These are phyloP conservation scores for Colletotrichum sojae DNA, from an alignment of 2,329 filamentous ascomycete species.

Conservation along the genomic window DNA sequence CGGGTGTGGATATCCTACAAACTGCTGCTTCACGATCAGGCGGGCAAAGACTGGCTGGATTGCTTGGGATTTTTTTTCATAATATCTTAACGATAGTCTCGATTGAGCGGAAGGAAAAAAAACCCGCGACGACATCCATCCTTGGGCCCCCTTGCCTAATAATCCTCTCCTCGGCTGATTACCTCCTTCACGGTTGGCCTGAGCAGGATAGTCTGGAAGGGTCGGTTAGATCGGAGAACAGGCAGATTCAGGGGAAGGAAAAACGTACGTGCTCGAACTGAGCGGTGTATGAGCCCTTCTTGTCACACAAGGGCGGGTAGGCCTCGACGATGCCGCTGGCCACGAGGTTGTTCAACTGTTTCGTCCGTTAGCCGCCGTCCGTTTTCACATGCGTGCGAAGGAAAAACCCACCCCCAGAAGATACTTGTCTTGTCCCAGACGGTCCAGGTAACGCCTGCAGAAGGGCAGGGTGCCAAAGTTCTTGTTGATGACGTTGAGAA, in stretches of 20 bases:
- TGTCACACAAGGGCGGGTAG: constrained; percentile 90
- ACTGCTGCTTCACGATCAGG: not conserved
- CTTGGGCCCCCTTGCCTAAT: constrained; percentile 62
- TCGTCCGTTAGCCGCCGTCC: constrained; percentile 43
- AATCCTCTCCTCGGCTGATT: constrained; percentile 88
- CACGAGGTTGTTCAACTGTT: constrained; percentile 87
- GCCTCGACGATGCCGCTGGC: constrained; percentile 87
- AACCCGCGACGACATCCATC: constrained; percentile 28
- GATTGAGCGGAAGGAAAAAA: constrained; percentile 29
- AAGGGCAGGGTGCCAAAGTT: constrained; percentile 96
- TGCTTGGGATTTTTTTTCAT: constrained; percentile 26
- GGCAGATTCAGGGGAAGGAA: not conserved
- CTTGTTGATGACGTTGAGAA: constrained; percentile 93
- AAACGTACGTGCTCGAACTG: constrained; percentile 91
- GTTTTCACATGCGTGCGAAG: constrained; percentile 44
- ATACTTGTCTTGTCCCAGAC: constrained; percentile 95
- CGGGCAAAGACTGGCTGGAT: constrained; percentile 8
- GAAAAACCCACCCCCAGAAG: constrained; percentile 79
- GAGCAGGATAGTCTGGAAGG: constrained; percentile 78
- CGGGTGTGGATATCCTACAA: no score
- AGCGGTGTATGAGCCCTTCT: constrained; percentile 95
- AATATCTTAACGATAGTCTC: constrained; percentile 35
- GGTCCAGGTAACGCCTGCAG: constrained; percentile 91
- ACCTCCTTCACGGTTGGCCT: constrained; percentile 88
- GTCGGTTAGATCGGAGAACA: constrained; percentile 36